Conservation (phyloP, 2,329 filamentous ascomycete genomes). For the Microdochium trichocladiopsis region DNA sequence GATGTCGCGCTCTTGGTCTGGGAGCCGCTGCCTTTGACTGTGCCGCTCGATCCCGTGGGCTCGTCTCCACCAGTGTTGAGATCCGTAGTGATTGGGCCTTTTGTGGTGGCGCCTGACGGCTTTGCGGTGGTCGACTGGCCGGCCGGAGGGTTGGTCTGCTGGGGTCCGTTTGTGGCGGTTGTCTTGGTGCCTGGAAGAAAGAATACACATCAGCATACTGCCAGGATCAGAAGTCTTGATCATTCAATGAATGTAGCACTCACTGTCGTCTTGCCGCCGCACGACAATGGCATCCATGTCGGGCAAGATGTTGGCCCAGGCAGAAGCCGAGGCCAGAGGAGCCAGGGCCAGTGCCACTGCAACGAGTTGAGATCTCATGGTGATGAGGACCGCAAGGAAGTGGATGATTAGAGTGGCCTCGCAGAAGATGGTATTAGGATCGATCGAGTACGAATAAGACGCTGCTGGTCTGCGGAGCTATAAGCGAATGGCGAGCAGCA, state of each 20-base stretch:
- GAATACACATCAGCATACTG: constrained; percentile 9
- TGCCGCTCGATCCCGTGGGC: constrained; percentile 14
- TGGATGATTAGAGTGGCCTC: neutral
- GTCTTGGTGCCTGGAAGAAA: neutral
- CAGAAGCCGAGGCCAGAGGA: neutral
- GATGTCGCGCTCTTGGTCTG: constrained; percentile 12
- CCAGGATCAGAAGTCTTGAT: constrained; percentile 10
- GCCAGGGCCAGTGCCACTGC: neutral
- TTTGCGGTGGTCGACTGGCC: constrained; percentile 5
- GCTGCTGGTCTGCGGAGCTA: too few species aligned
- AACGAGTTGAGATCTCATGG: neutral
- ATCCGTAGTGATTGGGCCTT: constrained; percentile 24
- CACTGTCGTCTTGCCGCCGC: neutral
- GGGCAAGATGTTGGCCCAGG: neutral
- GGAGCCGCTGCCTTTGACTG: constrained; percentile 15
- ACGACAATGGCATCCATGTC: neutral
- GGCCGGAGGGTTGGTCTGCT: constrained; percentile 9
- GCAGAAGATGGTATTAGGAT: neutral
- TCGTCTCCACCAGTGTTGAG: constrained; percentile 31
- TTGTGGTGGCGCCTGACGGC: constrained; percentile 6
- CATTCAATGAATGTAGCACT: constrained; percentile 15
- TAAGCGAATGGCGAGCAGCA: neutral
- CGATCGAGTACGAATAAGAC: too few species aligned
- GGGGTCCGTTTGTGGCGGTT: constrained; percentile 1
- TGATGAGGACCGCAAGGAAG: neutral